Evolutionary conservation across 148 eudicot genomes (phyloP).

Genomic region (Rhododendron vialii): DNA sequence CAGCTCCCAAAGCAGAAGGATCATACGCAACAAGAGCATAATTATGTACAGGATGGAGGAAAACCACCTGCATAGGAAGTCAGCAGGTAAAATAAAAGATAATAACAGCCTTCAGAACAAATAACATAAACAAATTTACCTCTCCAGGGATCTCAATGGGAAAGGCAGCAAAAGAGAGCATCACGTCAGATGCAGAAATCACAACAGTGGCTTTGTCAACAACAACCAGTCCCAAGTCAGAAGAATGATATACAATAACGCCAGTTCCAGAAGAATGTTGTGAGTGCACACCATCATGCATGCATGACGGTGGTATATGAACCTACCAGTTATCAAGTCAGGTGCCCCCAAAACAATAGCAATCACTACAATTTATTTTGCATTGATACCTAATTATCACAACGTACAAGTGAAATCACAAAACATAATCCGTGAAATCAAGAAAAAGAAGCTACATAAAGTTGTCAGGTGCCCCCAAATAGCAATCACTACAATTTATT

Average conservation of each 20-base stretch:
- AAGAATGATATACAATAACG: constrained; percentile 79
- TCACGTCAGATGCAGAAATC: constrained; percentile 78
- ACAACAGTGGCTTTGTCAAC: constrained; percentile 98
- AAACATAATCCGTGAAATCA: not conserved
- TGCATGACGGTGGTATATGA: constrained; percentile 92
- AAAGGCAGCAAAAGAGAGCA: constrained; percentile 94
- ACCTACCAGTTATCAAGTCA: constrained; percentile 47
- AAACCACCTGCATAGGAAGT: constrained; percentile 61
- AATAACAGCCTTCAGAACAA: not conserved
- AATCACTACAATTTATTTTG: not conserved
- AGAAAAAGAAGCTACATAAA: no score
- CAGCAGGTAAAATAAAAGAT: constrained; percentile 8
- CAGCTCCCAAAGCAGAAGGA: constrained; percentile 80
- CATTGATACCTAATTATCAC: not conserved
- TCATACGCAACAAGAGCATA: constrained; percentile 91
- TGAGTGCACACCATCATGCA: constrained; percentile 93
- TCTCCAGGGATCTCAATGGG: constrained; percentile 96
- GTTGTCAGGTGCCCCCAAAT: not conserved
- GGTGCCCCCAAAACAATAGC: not conserved
- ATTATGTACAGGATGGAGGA: constrained; percentile 95
- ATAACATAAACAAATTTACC: constrained; percentile 34
- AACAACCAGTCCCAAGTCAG: constrained; percentile 76
- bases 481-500: not conserved
- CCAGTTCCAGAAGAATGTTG: constrained; percentile 96
- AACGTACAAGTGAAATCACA: not conserved